Conservation (phyloP, 2,329 filamentous ascomycete species). For the Trichoderma koningiopsis region DNA sequence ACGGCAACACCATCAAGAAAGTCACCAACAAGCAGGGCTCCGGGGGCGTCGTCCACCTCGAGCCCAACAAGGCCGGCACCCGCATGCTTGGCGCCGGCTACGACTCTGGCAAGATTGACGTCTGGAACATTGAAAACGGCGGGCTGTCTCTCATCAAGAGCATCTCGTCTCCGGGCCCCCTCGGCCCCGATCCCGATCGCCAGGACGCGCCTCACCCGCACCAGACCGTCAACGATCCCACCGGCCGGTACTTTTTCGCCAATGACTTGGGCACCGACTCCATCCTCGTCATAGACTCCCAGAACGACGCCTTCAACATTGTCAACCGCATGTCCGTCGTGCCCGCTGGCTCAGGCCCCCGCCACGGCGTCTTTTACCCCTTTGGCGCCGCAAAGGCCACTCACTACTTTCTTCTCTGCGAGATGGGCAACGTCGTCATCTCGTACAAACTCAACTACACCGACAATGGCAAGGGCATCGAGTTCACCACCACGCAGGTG, state of each 20-base stretch:
- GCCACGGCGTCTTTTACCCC: constrained; percentile 53
- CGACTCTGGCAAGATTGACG: constrained; percentile 45
- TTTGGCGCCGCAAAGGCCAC: constrained; percentile 39
- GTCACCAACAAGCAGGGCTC: constrained; percentile 40
- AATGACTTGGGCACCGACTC: constrained; percentile 54
- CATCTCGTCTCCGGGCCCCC: constrained; percentile 39
- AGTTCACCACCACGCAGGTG: constrained; percentile 41
- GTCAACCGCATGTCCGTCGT: constrained; percentile 39
- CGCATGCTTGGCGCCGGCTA: constrained; percentile 51
- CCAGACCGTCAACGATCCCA: constrained; percentile 51
- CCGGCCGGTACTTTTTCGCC: constrained; percentile 52
- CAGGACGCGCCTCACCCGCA: constrained; percentile 47
- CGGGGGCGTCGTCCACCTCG: constrained; percentile 50
- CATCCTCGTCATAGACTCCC: constrained; percentile 50
- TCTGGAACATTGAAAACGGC: constrained; percentile 48
- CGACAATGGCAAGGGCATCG: constrained; percentile 34
- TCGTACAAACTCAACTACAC: constrained; percentile 47
- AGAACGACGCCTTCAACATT: constrained; percentile 45
- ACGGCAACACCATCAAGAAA: constrained; percentile 32
- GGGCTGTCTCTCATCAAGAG: constrained; percentile 44
- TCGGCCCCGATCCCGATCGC: constrained; percentile 35
- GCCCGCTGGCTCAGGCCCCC: constrained; percentile 49
- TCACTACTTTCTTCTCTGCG: constrained; percentile 52
- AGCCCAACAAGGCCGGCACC: constrained; percentile 48
- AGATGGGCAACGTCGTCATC: constrained; percentile 49